Evolutionary conservation across 2,329 filamentous ascomycete genomes (phyloP).

Genomic region (Zarea fungicola): DNA sequence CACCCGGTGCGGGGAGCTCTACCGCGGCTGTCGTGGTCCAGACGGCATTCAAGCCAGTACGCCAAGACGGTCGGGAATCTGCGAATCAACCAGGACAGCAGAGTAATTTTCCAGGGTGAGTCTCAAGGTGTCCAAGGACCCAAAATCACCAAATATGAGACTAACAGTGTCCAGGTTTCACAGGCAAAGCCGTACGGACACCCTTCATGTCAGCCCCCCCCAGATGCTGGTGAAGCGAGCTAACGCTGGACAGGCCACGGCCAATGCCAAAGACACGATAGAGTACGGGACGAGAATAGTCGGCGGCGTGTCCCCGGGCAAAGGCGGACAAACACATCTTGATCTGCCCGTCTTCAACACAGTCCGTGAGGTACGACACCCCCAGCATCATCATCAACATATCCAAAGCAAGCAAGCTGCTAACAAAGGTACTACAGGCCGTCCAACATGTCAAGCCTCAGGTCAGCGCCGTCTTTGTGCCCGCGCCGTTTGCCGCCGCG

Average conservation of each 20-base stretch:
- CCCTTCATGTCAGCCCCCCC: too few relatives aligned
- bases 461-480: constrained; percentile 69
- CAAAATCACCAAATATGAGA: neutral
- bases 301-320: constrained; percentile 34
- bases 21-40: neutral
- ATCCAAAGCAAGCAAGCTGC: neutral
- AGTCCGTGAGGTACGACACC: constrained; percentile 24
- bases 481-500: constrained; percentile 58
- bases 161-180: constrained; percentile 26
- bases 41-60: constrained; percentile 16
- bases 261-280: constrained; percentile 34
- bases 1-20: neutral
- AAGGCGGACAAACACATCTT: constrained; percentile 29
- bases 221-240: too few relatives aligned
- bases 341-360: constrained; percentile 31
- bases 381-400: neutral
- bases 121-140: neutral
- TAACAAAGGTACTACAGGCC: too few relatives aligned
- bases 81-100: constrained; percentile 21
- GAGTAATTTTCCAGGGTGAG: constrained; percentile 33
- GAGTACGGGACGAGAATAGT: constrained; percentile 34
- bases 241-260: constrained; percentile 25
- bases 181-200: constrained; percentile 33
- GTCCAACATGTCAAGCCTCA: constrained; percentile 44
- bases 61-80: constrained; percentile 28